Evolutionary conservation across 2,329 filamentous ascomycete genomes (phyloP).

Genomic region (Hypoxylon sp.): DNA sequence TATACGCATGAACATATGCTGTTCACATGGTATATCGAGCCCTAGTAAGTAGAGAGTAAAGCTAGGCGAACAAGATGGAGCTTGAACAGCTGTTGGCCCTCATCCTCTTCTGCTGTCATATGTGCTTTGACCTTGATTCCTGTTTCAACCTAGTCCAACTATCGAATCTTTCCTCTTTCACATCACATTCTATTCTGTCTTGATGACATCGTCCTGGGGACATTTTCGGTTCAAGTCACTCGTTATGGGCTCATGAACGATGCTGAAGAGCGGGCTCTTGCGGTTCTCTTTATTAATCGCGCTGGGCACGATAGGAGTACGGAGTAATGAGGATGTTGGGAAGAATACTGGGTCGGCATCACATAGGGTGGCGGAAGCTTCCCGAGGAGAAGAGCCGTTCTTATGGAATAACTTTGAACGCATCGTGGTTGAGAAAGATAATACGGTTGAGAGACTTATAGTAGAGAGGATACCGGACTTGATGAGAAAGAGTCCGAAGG

Average conservation of each 20-base stretch:
- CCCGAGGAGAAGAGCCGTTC: slow-evolving; percentile 25
- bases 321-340: slow-evolving; percentile 43
- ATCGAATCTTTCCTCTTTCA: slow-evolving; percentile 29
- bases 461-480: slow-evolving; percentile 39
- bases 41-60: slow-evolving; percentile 8
- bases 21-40: slow-evolving; percentile 23
- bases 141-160: slow-evolving; percentile 39
- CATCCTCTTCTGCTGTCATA: slow-evolving; percentile 34
- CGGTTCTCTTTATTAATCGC: slow-evolving; percentile 51
- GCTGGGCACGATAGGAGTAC: slow-evolving; percentile 51
- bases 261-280: slow-evolving; percentile 54
- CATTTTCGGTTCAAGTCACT: slow-evolving; percentile 37
- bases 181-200: slow-evolving; percentile 43
- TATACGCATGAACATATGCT: slow-evolving; percentile 45
- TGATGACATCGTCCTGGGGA: slow-evolving; percentile 47
- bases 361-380: slow-evolving; percentile 10
- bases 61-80: slow-evolving; percentile 28
- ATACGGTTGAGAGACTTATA: slow-evolving; percentile 32
- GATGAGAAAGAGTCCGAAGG: slow-evolving; percentile 34
- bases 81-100: slow-evolving; percentile 12
- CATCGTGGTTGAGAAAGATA: slow-evolving; percentile 36
- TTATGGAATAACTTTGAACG: slow-evolving; percentile 45
- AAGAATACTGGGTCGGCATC: slow-evolving; percentile 16
- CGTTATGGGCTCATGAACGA: slow-evolving; percentile 53
- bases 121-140: slow-evolving; percentile 41